Percentiles rank a stretch among this genome's conserved stretches.
Conservation (phyloP, 1,284 basidiomycete genomes). For the Rhodotorula sp. region DNA sequence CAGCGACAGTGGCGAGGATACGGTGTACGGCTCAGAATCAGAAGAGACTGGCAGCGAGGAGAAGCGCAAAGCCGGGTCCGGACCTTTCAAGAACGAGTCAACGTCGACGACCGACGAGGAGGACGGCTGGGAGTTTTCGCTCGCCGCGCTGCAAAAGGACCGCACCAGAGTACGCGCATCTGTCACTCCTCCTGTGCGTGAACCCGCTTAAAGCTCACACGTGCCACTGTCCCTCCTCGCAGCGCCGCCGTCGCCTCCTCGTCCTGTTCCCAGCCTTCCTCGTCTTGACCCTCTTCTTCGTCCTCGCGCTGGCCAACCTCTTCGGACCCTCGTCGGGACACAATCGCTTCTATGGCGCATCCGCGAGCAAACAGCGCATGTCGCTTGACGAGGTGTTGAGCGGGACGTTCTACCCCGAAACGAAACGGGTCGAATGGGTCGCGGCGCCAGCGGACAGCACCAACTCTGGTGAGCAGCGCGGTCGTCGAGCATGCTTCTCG, state of each 20-base stretch:
- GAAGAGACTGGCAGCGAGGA: background rate
- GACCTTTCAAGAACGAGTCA: background rate
- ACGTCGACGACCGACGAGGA: background rate
- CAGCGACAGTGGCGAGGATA: background rate
- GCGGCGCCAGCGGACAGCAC: slow-evolving; percentile 46
- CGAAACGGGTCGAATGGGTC: slow-evolving; percentile 69
- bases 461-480: background rate
- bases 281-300: background rate
- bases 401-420: slow-evolving; percentile 67
- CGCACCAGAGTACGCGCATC: background rate
- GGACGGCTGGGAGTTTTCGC: background rate
- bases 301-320: background rate
- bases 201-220: background rate
- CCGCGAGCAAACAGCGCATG: slow-evolving; percentile 14
- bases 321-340: background rate
- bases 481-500: too few species aligned
- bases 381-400: slow-evolving; percentile 65
- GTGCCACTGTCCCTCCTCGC: background rate
- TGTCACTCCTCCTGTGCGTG: background rate
- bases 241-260: slow-evolving; percentile 17
- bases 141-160: background rate
- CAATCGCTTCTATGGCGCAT: background rate
- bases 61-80: background rate
- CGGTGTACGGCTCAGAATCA: background rate
- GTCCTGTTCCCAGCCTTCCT: background rate